phyloP scores from a whole-genome alignment of 192 early-diverging fungal species.

The Coemansia sp. region DNA sequence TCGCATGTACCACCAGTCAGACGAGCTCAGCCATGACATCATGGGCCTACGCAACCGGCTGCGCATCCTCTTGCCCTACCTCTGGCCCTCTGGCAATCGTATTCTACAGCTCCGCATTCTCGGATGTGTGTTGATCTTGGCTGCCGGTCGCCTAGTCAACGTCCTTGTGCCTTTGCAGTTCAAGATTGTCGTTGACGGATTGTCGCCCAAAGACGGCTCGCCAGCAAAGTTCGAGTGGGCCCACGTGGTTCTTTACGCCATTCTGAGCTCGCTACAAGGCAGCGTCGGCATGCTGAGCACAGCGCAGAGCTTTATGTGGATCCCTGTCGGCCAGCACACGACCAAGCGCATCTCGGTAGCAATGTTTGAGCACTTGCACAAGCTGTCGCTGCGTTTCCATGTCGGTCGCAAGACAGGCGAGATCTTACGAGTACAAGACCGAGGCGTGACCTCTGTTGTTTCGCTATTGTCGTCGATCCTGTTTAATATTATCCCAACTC shows the following conservation, averaged over 20 bases:
- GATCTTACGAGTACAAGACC: constrained; percentile 79
- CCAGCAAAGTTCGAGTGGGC: constrained; percentile 48
- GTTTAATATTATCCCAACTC: constrained; percentile 88
- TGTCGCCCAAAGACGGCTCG: constrained; percentile 53
- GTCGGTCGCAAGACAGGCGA: constrained; percentile 94
- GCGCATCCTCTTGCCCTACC: constrained; percentile 70
- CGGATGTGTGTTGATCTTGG: constrained; percentile 66
- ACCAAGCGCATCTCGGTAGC: constrained; percentile 86
- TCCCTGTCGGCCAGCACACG: constrained; percentile 91
- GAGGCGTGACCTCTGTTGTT: constrained; percentile 62
- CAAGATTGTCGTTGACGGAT: constrained; percentile 73
- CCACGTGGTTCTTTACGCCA: constrained; percentile 42
- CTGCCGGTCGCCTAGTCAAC: constrained; percentile 70
- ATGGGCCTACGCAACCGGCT: constrained; percentile 56
- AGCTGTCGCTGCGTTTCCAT: constrained; percentile 86
- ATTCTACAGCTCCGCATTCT: constrained; percentile 68
- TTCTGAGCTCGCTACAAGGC: constrained; percentile 53
- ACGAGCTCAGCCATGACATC: constrained; percentile 47
- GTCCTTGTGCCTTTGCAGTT: constrained; percentile 82
- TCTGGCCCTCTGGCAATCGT: constrained; percentile 71
- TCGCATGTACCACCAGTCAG: constrained; percentile 53
- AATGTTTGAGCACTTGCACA: constrained; percentile 89
- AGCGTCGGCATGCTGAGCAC: constrained; percentile 72
- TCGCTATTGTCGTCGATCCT: constrained; percentile 76
- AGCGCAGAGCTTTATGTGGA: constrained; percentile 84